Percentiles rank a stretch among this genome's conserved stretches.
Conservation (phyloP, 371 early-diverging fungal genomes). For the Haplosporangium sp. region DNA sequence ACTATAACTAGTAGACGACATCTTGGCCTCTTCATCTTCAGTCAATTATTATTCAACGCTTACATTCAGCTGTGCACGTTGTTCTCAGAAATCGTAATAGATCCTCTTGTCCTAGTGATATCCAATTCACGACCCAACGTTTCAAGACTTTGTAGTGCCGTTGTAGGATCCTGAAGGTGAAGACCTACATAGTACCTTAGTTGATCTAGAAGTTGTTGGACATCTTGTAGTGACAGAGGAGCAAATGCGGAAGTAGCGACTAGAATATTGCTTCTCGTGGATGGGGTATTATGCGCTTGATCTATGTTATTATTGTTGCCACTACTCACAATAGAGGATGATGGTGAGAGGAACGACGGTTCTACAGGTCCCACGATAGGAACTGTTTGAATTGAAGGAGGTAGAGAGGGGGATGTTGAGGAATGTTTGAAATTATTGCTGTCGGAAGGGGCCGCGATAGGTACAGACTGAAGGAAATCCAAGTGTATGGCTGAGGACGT, state of each 20-base stretch:
- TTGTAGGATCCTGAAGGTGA: conserved; percentile 13
- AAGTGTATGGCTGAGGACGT: conserved; percentile 8
- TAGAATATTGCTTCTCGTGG: not conserved
- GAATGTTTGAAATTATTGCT: not conserved
- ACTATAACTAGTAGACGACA: too few species aligned
- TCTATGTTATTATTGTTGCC: not conserved
- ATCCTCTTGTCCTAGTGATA: conserved; percentile 10
- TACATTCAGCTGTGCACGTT: conserved; percentile 5
- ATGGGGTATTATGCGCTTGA: not conserved
- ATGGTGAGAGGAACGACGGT: not conserved
- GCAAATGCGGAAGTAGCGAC: not conserved
- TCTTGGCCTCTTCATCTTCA: conserved; percentile 2
- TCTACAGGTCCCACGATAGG: not conserved
- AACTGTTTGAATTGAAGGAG: conserved; percentile 1
- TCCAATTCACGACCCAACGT: conserved; percentile 21
- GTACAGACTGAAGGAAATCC: conserved; percentile 29
- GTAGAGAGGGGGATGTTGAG: conserved; percentile 11
- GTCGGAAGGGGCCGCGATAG: conserved; percentile 3
- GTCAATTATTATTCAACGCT: not conserved
- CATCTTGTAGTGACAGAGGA: conserved; percentile 19
- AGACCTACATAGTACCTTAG: conserved; percentile 23
- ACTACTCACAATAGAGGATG: not conserved
- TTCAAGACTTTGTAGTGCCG: conserved; percentile 17
- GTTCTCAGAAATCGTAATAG: conserved; percentile 16
- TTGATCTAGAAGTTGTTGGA: conserved; percentile 7